Conservation (phyloP, 257 asterid species). For the Solanum bukasovii region DNA sequence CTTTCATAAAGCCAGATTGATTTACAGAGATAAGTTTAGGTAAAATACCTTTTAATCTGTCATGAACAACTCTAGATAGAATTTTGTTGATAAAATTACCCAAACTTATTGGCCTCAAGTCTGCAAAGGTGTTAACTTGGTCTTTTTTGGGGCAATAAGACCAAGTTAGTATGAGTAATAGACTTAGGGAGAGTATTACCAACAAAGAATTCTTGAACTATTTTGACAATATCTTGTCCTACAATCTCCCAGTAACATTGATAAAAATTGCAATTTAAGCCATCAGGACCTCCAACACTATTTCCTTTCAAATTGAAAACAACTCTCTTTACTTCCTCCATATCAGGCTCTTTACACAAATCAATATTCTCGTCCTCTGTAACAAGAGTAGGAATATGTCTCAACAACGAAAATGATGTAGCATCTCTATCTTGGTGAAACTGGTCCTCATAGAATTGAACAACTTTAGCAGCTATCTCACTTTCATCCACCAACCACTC, state of each 20-base stretch:
- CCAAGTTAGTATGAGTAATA: background rate
- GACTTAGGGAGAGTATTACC: background rate
- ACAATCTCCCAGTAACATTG: too few relatives aligned
- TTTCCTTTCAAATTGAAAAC: too few relatives aligned
- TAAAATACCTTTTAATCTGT: background rate
- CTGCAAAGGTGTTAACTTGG: background rate
- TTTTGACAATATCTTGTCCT: background rate
- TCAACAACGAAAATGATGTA: too few relatives aligned
- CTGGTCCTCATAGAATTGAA: background rate
- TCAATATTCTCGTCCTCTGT: background rate
- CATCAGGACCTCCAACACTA: background rate
- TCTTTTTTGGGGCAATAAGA: background rate
- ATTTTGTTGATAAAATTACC: too few relatives aligned
- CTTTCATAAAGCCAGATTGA: background rate
- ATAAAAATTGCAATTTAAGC: too few relatives aligned
- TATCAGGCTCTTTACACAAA: background rate
- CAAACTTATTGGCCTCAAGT: background rate
- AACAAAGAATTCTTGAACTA: too few relatives aligned
- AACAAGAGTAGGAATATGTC: background rate
- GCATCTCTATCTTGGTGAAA: background rate
- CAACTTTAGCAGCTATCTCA: too few relatives aligned
- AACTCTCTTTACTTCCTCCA: background rate
- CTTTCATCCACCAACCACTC: too few relatives aligned
- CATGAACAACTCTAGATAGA: too few relatives aligned
- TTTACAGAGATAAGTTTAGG: too few relatives aligned